These are phyloP conservation scores for Corylus avellana DNA, from an alignment of 306 rosid genomes.

Conservation along the genomic window DNA sequence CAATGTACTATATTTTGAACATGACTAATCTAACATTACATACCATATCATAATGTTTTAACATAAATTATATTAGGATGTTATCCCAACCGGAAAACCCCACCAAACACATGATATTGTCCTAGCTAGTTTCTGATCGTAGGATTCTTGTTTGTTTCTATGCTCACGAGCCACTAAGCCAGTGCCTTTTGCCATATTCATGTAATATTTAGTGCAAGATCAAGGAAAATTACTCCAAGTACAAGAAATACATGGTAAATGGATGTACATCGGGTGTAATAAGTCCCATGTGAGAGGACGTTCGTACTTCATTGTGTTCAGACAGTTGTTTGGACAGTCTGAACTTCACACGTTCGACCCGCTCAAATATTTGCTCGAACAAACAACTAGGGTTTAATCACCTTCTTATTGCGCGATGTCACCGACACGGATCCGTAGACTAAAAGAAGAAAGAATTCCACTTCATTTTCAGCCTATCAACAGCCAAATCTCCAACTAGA, in stretches of 20 bases:
- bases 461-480: constrained; percentile 21
- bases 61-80: neutral
- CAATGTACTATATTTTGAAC: no score
- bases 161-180: neutral
- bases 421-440: neutral
- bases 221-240: neutral
- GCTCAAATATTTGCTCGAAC: no score
- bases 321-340: no score
- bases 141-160: neutral
- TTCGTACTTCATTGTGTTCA: no score
- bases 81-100: neutral
- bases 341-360: no score
- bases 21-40: no score
- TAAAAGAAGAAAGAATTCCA: neutral
- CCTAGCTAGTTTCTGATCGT: neutral
- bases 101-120: neutral
- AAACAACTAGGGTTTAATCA: no score
- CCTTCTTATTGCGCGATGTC: no score
- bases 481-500: constrained; percentile 15
- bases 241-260: no score
- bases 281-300: no score
- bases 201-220: neutral
- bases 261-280: no score
- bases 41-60: neutral
- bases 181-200: neutral